Base-by-base conservation (phyloP, 2,329 filamentous ascomycete species). In the Furcasterigmium furcatum region DNA sequence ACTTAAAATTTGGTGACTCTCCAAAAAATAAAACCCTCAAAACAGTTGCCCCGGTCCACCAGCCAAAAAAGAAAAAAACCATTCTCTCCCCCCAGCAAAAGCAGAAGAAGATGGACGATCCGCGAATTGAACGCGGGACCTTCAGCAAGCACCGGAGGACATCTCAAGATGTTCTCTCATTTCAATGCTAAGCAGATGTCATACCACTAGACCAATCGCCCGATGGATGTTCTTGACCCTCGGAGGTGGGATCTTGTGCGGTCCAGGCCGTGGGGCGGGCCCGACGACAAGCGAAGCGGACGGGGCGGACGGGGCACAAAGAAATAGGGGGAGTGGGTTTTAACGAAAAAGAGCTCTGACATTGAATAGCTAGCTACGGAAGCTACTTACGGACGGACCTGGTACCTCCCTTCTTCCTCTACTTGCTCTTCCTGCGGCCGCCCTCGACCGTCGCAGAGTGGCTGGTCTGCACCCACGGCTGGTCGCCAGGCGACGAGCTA, bases 181-280 rank as follows among this genome's bases (percentile, higher is more conserved):
- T 14, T 19, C 34, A 16, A 18, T 36, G 34, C 34, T 36, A 36
- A 36, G 34, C 34, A 36, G 34, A 36, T 36, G 34, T 36, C 34
- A 36, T 36, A 36, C 34, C 34, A 36, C 34, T 36, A 36, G 34
- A 36, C 34, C 34, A 36, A 36, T 36, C 34, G 34, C 34, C 34
- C 34, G 18, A 9, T 4, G 16, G 34, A 36, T 36, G 34, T 27
- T 12, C 12, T 27, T 27, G n/a, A n/a, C n/a, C n/a, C n/a, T n/a
- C n/a, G n/a, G n/a, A n/a, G n/a, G n/a, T n/a, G n/a, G n/a, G n/a
- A n/a, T n/a, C n/a, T n/a, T n/a, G n/a, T 13, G 9, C 14, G 30
- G 8, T 12, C 9, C 7, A 9, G 30, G 30, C 30, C 13, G 30
- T 13, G 13, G n/a, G n/a, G 30, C 5, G 30, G 30, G 30, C 30